A percentile compares a stretch with the other conserved stretches of the same genome.
These are phyloP conservation scores for Oryza meridionalis DNA, from an alignment of 176 grass and related monocot genomes.

Conservation along the genomic window DNA sequence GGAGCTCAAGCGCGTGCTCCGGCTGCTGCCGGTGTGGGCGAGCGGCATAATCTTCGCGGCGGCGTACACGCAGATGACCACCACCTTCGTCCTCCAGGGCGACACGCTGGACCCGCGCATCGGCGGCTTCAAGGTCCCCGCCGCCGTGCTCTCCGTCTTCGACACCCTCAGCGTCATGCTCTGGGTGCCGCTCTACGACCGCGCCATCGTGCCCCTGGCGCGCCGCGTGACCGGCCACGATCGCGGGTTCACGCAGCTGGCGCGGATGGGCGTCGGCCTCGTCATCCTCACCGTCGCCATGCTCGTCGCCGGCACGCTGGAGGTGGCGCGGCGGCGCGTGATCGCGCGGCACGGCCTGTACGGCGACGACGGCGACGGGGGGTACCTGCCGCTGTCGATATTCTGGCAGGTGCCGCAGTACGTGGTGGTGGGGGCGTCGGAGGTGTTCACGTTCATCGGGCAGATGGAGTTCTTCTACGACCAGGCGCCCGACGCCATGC, in stretches of 20 bases:
- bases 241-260: conserved; percentile 54
- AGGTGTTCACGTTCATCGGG: conserved; percentile 75
- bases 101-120: conserved; percentile 56
- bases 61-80: conserved; percentile 53
- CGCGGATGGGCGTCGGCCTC: conserved; percentile 53
- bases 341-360: conserved; percentile 37
- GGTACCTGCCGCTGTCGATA: conserved; percentile 60
- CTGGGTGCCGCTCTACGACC: conserved; percentile 71
- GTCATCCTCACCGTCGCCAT: conserved; percentile 46
- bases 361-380: background rate
- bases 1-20: conserved; percentile 79
- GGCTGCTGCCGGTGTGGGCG: conserved; percentile 48
- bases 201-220: conserved; percentile 34
- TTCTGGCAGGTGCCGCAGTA: conserved; percentile 89
- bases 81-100: conserved; percentile 64
- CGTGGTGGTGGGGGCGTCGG: conserved; percentile 61
- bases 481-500: conserved; percentile 78
- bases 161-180: conserved; percentile 61
- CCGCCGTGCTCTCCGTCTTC: conserved; percentile 65
- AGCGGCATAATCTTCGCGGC: conserved; percentile 54
- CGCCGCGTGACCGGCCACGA: conserved; percentile 40
- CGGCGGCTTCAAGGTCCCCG: conserved; percentile 45
- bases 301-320: conserved; percentile 41
- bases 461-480: conserved; percentile 83
- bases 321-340: conserved; percentile 37